Base-by-base conservation (phyloP, 208 protist genomes). In the Phytomonas francai region DNA sequence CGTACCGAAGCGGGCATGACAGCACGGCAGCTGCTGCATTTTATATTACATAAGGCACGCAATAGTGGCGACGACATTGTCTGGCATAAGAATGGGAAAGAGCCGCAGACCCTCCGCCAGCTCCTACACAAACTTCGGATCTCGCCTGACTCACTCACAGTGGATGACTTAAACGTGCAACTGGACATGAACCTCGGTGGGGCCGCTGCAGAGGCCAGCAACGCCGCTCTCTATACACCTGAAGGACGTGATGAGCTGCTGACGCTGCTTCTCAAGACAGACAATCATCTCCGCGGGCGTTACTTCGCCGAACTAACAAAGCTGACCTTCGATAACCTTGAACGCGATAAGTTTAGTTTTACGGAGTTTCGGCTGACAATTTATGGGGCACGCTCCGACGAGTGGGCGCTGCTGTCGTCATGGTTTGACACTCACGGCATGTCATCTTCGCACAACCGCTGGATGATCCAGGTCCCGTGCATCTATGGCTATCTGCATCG, bases 241-340 rank as follows among this genome's bases (percentile, higher is more conserved):
- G 70, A 68, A 22, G 63, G 54, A 27, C 30, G 93, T 49, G 88
- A 89, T 45, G 83, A 91, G 65, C 81, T 99, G 22, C 83, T 98
- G 32, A 96, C 95, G 51, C 89, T 99, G 45, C 97, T 99, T 73
- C 85, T 99, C 45, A 99, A 99, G 76, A 99, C 97, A 0, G 94
- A 99, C 77, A 99, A 99, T 79, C 72, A 97, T 29, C 97, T 99
- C 83, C 92, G 97, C 56, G 96, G 97, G 3, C 88, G 94, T 57
- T 99, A 99, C 84, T 97, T 99, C 59, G 98, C 96, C 19, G 96
- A 99, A 74, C 72, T 99, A 19, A 98, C 87, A 9, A 92, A 98
- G 74, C 87, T 98, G 65, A 88, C 97, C 27, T 98, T 99, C 76
- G 83, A 92, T 30, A 96, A 99, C 70, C 81, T 98, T 22, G 89